Conservation (phyloP, 1,139 yeast genomes). For the Debaryomyces psychrophilus region DNA sequence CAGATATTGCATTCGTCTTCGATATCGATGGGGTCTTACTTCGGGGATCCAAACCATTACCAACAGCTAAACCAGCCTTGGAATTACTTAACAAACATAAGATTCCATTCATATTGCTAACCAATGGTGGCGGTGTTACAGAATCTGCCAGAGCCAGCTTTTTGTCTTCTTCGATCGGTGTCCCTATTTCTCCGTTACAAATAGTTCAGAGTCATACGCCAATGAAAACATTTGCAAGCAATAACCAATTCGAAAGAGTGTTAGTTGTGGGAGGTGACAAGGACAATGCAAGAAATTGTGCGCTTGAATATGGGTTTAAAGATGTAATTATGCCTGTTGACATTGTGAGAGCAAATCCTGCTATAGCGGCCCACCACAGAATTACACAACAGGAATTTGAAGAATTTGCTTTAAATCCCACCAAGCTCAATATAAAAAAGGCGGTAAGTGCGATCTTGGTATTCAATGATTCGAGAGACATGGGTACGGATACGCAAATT, state of each 20-base stretch:
- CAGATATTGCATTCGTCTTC: conserved; percentile 32
- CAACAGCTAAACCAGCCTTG: conserved; percentile 69
- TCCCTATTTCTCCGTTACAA: conserved; percentile 61
- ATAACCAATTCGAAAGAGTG: conserved; percentile 55
- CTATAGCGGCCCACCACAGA: conserved; percentile 76
- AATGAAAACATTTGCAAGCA: conserved; percentile 59
- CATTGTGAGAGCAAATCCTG: conserved; percentile 56
- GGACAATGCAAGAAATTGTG: conserved; percentile 71
- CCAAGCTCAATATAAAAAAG: conserved; percentile 31
- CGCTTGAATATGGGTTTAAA: conserved; percentile 75
- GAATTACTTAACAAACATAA: conserved; percentile 52
- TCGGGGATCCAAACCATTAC: conserved; percentile 72
- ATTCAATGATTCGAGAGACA: conserved; percentile 89
- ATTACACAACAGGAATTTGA: conserved; percentile 51
- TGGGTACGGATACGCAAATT: conserved; percentile 84
- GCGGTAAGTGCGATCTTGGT: conserved; percentile 81
- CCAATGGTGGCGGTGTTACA: conserved; percentile 90
- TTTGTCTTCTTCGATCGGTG: conserved; percentile 53
- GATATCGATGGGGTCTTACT: conserved; percentile 90
- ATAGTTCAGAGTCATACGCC: conserved; percentile 93
- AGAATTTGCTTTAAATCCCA: conserved; percentile 41
- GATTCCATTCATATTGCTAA: conserved; percentile 82
- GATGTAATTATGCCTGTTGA: conserved; percentile 81
- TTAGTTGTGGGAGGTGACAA: conserved; percentile 84
- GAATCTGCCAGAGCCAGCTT: conserved; percentile 65